Conservation (phyloP, 1,139 yeast species). For the Candida sanyaensis region DNA sequence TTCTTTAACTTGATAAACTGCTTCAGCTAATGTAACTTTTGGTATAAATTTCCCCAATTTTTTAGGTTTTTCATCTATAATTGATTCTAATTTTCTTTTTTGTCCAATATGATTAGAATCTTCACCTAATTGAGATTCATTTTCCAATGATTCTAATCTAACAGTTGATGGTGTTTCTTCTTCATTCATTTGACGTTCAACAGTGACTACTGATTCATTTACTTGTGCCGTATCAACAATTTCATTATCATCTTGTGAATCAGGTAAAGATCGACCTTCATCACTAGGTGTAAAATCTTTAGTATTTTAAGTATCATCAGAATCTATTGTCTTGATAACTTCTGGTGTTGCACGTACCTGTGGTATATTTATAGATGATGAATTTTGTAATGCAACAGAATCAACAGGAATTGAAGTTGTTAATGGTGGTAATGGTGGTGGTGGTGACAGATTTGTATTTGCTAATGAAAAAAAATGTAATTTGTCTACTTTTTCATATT, state of each 20-base stretch:
- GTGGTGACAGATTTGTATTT: not conserved
- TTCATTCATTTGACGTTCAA: not conserved
- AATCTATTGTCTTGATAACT: not conserved
- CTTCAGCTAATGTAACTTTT: conserved; percentile 29
- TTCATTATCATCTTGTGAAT: not conserved
- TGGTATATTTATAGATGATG: not conserved
- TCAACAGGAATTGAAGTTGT: not conserved
- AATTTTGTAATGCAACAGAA: not conserved
- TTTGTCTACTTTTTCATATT: conserved; percentile 32
- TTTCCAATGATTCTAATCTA: not conserved
- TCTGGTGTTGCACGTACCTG: not conserved
- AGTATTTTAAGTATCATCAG: not conserved
- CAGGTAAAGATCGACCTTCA: not conserved
- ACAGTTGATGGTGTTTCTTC: not conserved
- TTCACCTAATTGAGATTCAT: not conserved
- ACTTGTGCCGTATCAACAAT: not conserved
- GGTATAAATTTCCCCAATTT: conserved; percentile 20
- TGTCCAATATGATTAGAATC: not conserved
- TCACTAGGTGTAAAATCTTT: not conserved
- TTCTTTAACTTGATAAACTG: conserved; percentile 33
- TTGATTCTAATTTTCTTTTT: conserved; percentile 5
- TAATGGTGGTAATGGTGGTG: no score
- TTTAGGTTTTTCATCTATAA: conserved; percentile 6
- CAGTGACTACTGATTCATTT: not conserved
- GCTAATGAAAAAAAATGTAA: conserved; percentile 36